Evolutionary conservation across 495 filamentous ascomycete species (phyloP).

Genomic region (Pseudoneurospora amorphoporcata): DNA sequence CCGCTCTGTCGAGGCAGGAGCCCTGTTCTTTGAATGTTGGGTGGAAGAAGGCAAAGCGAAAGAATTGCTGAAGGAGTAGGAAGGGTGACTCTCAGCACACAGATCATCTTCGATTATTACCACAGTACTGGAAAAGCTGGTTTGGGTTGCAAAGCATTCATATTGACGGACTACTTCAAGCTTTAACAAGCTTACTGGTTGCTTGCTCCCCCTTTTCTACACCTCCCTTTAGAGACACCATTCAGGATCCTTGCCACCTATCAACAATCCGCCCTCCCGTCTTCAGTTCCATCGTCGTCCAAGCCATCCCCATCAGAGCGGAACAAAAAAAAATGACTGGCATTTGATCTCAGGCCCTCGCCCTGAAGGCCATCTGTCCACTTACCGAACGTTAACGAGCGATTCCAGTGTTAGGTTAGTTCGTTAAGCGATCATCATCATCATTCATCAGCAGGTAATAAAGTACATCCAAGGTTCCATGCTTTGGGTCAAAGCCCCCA

Average conservation of each 20-base stretch:
- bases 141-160: neutral
- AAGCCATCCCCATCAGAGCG: neutral
- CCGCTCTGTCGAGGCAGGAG: conserved; percentile 50
- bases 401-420: no score
- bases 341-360: neutral
- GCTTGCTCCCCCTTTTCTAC: neutral
- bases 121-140: neutral
- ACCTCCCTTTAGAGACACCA: neutral
- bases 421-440: no score
- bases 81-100: neutral
- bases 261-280: neutral
- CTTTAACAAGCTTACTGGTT: neutral
- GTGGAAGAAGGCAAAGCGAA: conserved; percentile 46
- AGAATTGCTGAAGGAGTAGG: conserved; percentile 3
- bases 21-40: conserved; percentile 60
- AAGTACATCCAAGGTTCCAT: no score
- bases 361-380: neutral
- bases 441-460: no score
- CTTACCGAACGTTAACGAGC: no score
- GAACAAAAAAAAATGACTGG: neutral
- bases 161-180: neutral
- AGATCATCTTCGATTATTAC: neutral
- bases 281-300: neutral
- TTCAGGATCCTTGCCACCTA: neutral
- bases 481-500: no score